Base-by-base conservation (phyloP, 805 yeast genomes). In the Cyberlindnera xylosilytica region DNA sequence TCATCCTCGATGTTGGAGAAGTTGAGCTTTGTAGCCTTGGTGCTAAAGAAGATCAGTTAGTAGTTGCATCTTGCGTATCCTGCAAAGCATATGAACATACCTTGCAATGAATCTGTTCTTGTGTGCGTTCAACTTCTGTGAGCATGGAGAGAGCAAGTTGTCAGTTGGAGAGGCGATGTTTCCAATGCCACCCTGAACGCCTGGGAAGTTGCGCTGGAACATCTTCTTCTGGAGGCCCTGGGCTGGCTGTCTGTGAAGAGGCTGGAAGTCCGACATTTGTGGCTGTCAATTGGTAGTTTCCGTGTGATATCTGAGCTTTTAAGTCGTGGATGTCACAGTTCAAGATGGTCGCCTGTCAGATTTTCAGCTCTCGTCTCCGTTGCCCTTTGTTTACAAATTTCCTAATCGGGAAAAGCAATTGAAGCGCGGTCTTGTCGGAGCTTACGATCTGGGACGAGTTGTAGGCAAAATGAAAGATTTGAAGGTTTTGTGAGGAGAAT, bases 101-200 rank as follows among this genome's bases (percentile, higher is more conserved):
- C 54, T 62, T 30, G 60, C 58, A 41, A 61, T 54, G 47, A 66
- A 73, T 53, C 67, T 59, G 54, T 57, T 61, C 58, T 70, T 74
- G 50, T 76, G 80, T 28, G 72, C 73, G 46, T 59, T 74, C 46
- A 79, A 58, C 57, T 75, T 78, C 48, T 75, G 73, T 2, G 82
- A 69, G 53, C 82, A 75, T 22, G 84, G 83, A 4, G 82, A 76
- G 58, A 78, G 58, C 48, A 78, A 49, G 37, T 65, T 72, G 51
- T 79, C 85, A 3, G 85, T 79, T 34, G 83, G 83, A 12, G 82
- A 76, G 10, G 53, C 53, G 15, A 49, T 36, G 23, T 42, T 27
- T 12, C 42, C 42, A 6, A 31, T 20, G 8, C 28, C 27, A 7
- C 41, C 37, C 39, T 38, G 19, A 26, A 30, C 20, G 20, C 44